Conservation (phyloP, 805 yeast genomes). For the Saturnispora gosingensis region DNA sequence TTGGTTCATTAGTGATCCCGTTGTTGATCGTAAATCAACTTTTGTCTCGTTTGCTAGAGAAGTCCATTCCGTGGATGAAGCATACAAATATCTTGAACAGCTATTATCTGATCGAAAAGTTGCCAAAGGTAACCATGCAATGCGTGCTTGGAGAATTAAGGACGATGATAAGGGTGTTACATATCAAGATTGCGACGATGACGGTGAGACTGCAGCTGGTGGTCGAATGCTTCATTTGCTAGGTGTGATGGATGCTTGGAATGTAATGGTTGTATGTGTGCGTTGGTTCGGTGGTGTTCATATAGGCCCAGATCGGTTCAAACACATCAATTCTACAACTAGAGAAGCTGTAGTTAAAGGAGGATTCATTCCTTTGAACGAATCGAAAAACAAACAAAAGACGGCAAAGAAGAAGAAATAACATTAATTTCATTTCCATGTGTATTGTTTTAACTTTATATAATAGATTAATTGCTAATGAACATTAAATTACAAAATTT, state of each 20-base stretch:
- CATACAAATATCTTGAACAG: slow-evolving; percentile 38
- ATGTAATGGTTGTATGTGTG: slow-evolving; percentile 76
- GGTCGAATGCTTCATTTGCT: slow-evolving; percentile 72
- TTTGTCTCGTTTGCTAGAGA: slow-evolving; percentile 68
- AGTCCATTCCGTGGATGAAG: slow-evolving; percentile 62
- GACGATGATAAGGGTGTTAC: slow-evolving; percentile 41
- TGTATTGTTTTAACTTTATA: not conserved
- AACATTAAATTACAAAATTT: not conserved
- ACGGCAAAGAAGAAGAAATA: slow-evolving; percentile 22
- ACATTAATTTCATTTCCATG: not conserved
- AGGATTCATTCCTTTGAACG: slow-evolving; percentile 32
- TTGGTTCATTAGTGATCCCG: slow-evolving; percentile 73
- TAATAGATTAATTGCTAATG: not conserved
- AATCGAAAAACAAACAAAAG: slow-evolving; percentile 21
- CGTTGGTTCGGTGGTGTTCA: slow-evolving; percentile 93
- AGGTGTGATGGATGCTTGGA: slow-evolving; percentile 67
- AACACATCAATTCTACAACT: slow-evolving; percentile 84
- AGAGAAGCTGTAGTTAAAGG: slow-evolving; percentile 73
- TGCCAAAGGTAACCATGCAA: slow-evolving; percentile 63
- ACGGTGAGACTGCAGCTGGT: slow-evolving; percentile 97
- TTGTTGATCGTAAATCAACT: slow-evolving; percentile 75
- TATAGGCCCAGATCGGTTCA: slow-evolving; percentile 88
- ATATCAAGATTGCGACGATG: slow-evolving; percentile 87
- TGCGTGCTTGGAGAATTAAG: slow-evolving; percentile 78
- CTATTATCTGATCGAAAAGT: slow-evolving; percentile 60